Evolutionary conservation across 208 protist genomes (phyloP).

Genomic region (Cochliopodium minus): DNA sequence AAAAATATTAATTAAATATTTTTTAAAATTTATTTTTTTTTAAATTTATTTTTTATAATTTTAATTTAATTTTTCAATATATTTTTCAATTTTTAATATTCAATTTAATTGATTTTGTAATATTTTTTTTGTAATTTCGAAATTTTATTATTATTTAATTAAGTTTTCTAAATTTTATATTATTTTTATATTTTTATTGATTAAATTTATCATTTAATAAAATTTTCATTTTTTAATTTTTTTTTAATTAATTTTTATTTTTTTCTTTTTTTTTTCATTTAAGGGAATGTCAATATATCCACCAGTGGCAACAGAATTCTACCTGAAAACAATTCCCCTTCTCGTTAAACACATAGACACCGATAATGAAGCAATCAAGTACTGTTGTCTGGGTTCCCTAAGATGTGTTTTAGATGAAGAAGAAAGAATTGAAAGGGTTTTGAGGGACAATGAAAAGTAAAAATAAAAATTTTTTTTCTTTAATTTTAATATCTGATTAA

Average conservation of each 20-base stretch:
- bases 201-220: background rate
- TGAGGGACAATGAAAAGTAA: no score
- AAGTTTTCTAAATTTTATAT: conserved; percentile 4
- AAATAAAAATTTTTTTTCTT: no score
- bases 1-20: background rate
- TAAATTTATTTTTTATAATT: conserved; percentile 5
- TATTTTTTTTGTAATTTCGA: background rate
- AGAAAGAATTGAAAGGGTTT: no score
- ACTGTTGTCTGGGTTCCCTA: no score
- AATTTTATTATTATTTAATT: background rate
- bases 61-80: conserved; percentile 5
- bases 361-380: no score
- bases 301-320: no score
- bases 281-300: background rate
- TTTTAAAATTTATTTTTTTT: conserved; percentile 8
- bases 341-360: no score
- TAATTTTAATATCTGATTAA: no score
- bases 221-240: conserved; percentile 6
- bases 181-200: conserved; percentile 6
- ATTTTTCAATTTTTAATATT: background rate
- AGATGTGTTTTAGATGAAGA: no score
- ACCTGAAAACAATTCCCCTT: no score
- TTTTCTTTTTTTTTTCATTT: conserved; percentile 4
- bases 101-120: background rate
- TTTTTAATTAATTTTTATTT: conserved; percentile 6